Percentiles rank a stretch among this genome's conserved stretches.
Evolutionary conservation across 2,329 filamentous ascomycete genomes (phyloP).

Genomic region (Cordyceps militaris): DNA sequence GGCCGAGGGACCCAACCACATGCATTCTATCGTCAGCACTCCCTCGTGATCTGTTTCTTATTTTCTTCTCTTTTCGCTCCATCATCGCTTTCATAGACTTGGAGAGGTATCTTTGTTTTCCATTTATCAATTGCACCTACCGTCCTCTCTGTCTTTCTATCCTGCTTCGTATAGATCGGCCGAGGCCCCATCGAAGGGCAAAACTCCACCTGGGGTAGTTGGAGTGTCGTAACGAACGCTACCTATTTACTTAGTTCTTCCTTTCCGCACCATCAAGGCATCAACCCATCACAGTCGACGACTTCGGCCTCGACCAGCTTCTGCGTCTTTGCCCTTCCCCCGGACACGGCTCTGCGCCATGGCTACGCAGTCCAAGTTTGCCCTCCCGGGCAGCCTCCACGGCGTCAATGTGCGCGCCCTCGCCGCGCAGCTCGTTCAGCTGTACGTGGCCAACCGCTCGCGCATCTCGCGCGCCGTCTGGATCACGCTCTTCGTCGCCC

Average conservation of each 20-base stretch:
- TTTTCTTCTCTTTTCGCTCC: background rate
- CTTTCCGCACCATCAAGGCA: too few relatives aligned
- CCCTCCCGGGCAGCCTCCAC: slow-evolving; percentile 24
- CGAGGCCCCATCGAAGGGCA: background rate
- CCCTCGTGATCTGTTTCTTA: slow-evolving; percentile 4
- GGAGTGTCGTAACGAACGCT: background rate
- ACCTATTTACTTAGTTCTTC: too few relatives aligned
- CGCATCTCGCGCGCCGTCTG: slow-evolving; percentile 79
- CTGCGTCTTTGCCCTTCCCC: background rate
- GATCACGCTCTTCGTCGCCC: slow-evolving; percentile 70
- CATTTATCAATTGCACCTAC: background rate
- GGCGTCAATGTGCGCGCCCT: slow-evolving; percentile 53
- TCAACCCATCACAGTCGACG: too few relatives aligned
- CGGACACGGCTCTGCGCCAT: background rate
- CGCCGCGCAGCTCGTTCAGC: slow-evolving; percentile 57
- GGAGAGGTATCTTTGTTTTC: background rate
- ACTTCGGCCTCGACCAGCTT: background rate
- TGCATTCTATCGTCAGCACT: slow-evolving; percentile 13
- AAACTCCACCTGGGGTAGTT: slow-evolving; percentile 6
- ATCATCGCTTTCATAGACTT: background rate
- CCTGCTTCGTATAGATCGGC: background rate
- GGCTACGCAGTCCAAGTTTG: slow-evolving; percentile 10
- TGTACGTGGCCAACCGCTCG: slow-evolving; percentile 74
- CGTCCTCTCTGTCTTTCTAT: background rate
- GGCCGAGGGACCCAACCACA: slow-evolving; percentile 14